phyloP scores from a whole-genome alignment of 164 flowering plant species.

The Tetrastigma voinierianum region DNA sequence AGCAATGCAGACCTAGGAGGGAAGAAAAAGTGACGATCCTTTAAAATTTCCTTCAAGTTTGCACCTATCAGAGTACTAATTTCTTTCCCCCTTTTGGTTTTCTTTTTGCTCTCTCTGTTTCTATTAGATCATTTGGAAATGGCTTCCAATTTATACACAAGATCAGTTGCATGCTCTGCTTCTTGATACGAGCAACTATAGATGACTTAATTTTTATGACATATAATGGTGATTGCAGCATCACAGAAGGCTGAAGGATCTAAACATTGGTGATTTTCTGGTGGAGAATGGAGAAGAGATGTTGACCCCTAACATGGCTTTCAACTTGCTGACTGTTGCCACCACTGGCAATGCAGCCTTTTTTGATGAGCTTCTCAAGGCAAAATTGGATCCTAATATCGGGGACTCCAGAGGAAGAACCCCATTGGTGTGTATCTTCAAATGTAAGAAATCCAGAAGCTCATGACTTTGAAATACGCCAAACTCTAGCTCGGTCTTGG shows the following conservation, averaged over 20 bases:
- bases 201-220: neutral
- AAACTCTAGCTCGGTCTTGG: no score
- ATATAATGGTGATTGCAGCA: neutral
- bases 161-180: no score
- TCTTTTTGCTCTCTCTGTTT: neutral
- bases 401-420: conserved; percentile 76
- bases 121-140: no score
- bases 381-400: conserved; percentile 76
- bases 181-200: no score
- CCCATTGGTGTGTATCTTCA: conserved; percentile 53
- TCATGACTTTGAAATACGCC: no score
- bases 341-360: no score
- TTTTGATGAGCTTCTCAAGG: no score
- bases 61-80: neutral
- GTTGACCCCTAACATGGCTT: conserved; percentile 39
- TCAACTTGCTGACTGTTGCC: no score
- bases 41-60: conserved; percentile 76
- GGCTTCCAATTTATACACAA: no score
- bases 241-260: no score
- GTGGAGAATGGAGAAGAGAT: conserved; percentile 41
- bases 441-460: no score
- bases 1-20: conserved; percentile 56
- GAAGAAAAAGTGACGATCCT: conserved; percentile 61
- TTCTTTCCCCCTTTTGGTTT: neutral
- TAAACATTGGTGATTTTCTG: no score